Evolutionary conservation across 768 basidiomycete species (phyloP).

Genomic region (Russula emetica): DNA sequence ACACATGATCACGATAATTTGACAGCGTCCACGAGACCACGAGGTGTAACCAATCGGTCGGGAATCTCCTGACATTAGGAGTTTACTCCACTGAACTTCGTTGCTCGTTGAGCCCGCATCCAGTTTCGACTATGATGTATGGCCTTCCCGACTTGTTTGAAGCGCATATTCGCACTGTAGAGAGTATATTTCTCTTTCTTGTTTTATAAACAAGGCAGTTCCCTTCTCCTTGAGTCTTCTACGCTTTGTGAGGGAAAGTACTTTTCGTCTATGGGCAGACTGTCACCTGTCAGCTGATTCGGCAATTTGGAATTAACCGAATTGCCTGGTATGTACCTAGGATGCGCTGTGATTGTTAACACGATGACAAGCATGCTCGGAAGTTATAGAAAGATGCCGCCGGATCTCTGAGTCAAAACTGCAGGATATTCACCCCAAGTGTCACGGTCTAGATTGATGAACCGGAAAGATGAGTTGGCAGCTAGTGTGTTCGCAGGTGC

Average conservation of each 20-base stretch:
- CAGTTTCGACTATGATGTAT: background rate
- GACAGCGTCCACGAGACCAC: background rate
- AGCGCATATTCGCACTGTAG: background rate
- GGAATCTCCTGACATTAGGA: background rate
- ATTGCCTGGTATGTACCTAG: background rate
- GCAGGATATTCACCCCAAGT: background rate
- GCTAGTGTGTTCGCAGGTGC: background rate
- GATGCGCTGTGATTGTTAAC: slow-evolving; percentile 32
- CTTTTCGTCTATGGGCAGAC: background rate
- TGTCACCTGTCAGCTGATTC: background rate
- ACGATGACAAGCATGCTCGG: background rate
- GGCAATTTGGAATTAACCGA: background rate
- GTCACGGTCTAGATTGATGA: background rate
- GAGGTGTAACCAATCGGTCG: background rate
- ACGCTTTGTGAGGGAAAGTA: background rate
- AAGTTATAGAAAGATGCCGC: background rate
- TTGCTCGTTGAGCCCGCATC: background rate
- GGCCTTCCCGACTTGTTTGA: too few species aligned
- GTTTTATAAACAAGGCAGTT: background rate
- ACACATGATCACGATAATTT: background rate
- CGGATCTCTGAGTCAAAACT: background rate
- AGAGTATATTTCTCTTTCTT: background rate
- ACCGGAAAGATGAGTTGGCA: background rate
- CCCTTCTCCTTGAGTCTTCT: background rate
- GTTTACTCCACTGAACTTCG: background rate